These are phyloP conservation scores for Yamadazyma dushanensis DNA, from an alignment of 1,139 yeast species.

Conservation along the genomic window DNA sequence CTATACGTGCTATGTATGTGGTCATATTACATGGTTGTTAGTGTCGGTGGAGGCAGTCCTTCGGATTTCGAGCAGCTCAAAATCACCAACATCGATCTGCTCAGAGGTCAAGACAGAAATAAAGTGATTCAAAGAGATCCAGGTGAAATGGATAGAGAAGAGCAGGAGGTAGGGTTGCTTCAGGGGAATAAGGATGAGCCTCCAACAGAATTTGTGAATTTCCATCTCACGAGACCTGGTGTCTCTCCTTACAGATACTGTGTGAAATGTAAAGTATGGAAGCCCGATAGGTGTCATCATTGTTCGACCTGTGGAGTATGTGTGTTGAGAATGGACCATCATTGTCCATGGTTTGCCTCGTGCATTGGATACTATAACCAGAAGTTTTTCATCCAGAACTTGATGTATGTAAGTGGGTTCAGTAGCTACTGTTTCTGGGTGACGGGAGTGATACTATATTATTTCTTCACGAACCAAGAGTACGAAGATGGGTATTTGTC, in stretches of 20 bases:
- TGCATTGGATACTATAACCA: conserved; percentile 63
- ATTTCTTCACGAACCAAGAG: conserved; percentile 48
- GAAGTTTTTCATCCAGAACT: conserved; percentile 56
- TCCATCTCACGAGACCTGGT: conserved; percentile 16
- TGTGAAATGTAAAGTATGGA: conserved; percentile 77
- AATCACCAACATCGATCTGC: conserved; percentile 17
- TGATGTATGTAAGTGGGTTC: conserved; percentile 55
- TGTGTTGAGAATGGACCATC: conserved; percentile 81
- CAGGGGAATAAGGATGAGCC: conserved; percentile 12
- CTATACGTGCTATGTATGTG: conserved; percentile 28
- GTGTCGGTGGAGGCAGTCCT: conserved; percentile 70
- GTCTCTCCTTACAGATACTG: conserved; percentile 29
- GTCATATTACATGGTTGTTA: conserved; percentile 56
- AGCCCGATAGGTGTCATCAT: conserved; percentile 93
- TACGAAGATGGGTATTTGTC: conserved; percentile 45
- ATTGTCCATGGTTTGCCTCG: conserved; percentile 94
- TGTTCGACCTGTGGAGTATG: conserved; percentile 75
- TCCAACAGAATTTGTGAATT: conserved; percentile 14
- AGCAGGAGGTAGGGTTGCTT: neutral
- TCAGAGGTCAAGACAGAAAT: no score
- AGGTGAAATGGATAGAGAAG: no score
- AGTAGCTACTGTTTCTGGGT: conserved; percentile 41
- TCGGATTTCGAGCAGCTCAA: conserved; percentile 28
- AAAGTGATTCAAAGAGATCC: no score
- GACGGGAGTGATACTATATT: conserved; percentile 43